Percentiles rank a stretch among this genome's conserved stretches.
Evolutionary conservation across 2,329 filamentous ascomycete species (phyloP).

Genomic region (Dactylellina haptotyla): DNA sequence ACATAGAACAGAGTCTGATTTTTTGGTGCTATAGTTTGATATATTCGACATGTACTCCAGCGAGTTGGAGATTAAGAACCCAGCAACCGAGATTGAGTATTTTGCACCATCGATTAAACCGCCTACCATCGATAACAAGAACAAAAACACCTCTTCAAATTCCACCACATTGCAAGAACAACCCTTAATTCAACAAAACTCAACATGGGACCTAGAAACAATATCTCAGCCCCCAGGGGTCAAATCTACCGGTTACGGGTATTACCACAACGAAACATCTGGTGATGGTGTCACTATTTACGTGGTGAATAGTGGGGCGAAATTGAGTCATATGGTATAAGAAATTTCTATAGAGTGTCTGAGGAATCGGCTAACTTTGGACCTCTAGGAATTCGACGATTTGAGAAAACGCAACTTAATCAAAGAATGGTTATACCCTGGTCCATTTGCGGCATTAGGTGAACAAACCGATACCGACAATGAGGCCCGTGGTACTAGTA

Average conservation of each 20-base stretch:
- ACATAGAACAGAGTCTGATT: neutral
- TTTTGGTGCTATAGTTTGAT: slow-evolving; percentile 9
- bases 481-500: slow-evolving; percentile 10
- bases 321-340: slow-evolving; percentile 24
- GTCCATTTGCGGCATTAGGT: slow-evolving; percentile 24
- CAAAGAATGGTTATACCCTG: slow-evolving; percentile 23
- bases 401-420: slow-evolving; percentile 6
- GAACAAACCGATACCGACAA: slow-evolving; percentile 10
- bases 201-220: slow-evolving; percentile 23
- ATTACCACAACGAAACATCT: slow-evolving; percentile 9
- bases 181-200: neutral
- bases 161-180: neutral
- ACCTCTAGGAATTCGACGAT: slow-evolving; percentile 31
- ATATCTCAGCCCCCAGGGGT: slow-evolving; percentile 24
- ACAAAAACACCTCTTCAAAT: neutral
- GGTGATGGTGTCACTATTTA: slow-evolving; percentile 22
- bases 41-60: slow-evolving; percentile 11
- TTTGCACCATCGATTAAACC: slow-evolving; percentile 1
- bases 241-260: neutral
- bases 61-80: slow-evolving; percentile 5
- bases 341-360: neutral
- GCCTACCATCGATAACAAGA: neutral
- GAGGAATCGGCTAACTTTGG: neutral
- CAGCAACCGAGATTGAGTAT: neutral
- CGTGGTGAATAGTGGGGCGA: slow-evolving; percentile 22